phyloP scores from a whole-genome alignment of 345 rosid genomes.

The Pseudoturritis turrita region DNA sequence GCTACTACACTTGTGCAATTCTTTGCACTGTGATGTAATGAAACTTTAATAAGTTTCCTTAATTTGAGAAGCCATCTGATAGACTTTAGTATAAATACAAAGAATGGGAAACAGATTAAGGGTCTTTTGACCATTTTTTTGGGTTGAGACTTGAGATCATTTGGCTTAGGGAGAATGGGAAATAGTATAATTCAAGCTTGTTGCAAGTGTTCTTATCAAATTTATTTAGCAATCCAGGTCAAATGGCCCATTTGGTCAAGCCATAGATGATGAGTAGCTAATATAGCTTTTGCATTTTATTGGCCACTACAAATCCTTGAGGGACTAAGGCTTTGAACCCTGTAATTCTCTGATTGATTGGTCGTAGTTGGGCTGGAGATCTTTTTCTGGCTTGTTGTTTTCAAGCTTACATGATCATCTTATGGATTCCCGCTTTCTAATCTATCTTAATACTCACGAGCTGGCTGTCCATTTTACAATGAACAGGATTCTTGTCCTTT shows the following conservation, averaged over 20 bases:
- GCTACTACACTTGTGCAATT: not conserved
- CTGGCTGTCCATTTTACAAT: not conserved
- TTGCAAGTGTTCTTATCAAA: not conserved
- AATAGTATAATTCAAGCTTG: no score
- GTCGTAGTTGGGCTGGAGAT: not conserved
- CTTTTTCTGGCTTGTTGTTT: not conserved
- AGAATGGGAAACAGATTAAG: no score
- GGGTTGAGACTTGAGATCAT: no score
- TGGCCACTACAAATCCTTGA: not conserved
- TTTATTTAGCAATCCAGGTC: not conserved
- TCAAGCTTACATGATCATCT: not conserved
- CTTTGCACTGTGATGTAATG: not conserved
- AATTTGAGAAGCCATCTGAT: not conserved
- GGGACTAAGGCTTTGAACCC: not conserved
- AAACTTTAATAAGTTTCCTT: not conserved
- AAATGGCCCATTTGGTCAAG: not conserved
- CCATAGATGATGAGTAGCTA: conserved; percentile 2
- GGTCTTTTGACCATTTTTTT: no score
- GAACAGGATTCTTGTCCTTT: conserved; percentile 68
- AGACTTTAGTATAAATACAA: no score
- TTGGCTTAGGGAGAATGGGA: no score
- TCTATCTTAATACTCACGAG: not conserved
- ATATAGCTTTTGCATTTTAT: not conserved
- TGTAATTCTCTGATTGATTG: not conserved
- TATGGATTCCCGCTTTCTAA: not conserved